Percentiles rank a stretch among this genome's conserved stretches.
Conservation (phyloP, 768 basidiomycete species). For the Atractiella rhizophila region DNA sequence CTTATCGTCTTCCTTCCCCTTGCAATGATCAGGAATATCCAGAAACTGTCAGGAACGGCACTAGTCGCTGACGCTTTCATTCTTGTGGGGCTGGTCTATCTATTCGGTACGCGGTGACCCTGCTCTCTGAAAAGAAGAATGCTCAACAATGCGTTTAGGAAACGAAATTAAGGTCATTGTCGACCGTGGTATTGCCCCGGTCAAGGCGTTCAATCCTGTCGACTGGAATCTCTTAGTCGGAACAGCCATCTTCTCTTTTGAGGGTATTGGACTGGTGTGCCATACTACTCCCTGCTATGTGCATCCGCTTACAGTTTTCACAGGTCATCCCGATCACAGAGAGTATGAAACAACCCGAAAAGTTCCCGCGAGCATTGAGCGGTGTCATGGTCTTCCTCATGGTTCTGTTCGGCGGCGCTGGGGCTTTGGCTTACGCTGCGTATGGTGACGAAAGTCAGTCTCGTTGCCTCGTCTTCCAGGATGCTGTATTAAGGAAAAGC, state of each 20-base stretch:
- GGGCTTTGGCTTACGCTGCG: slow-evolving; percentile 4
- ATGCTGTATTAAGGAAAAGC: not conserved
- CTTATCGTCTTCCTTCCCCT: slow-evolving; percentile 68
- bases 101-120: no score
- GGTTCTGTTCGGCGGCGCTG: slow-evolving; percentile 12
- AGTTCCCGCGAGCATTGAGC: slow-evolving; percentile 66
- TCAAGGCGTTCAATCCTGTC: slow-evolving; percentile 62
- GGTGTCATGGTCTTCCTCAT: slow-evolving; percentile 74
- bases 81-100: slow-evolving; percentile 53
- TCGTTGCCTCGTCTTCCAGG: not conserved
- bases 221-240: slow-evolving; percentile 82
- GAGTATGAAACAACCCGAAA: slow-evolving; percentile 80
- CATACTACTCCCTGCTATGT: slow-evolving; percentile 21
- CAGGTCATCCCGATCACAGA: slow-evolving; percentile 95
- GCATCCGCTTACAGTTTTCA: no score
- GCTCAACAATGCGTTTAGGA: no score
- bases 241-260: slow-evolving; percentile 93
- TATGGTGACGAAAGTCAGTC: slow-evolving; percentile 1
- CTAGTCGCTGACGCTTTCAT: slow-evolving; percentile 89
- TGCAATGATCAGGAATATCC: slow-evolving; percentile 71
- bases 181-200: slow-evolving; percentile 43
- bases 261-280: slow-evolving; percentile 91
- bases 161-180: slow-evolving; percentile 51
- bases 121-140: no score
- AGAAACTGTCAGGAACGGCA: slow-evolving; percentile 74